A percentile compares a stretch with the other conserved stretches of the same genome.
Evolutionary conservation across 805 yeast species (phyloP).

Genomic region (Cyberlindnera mrakii): DNA sequence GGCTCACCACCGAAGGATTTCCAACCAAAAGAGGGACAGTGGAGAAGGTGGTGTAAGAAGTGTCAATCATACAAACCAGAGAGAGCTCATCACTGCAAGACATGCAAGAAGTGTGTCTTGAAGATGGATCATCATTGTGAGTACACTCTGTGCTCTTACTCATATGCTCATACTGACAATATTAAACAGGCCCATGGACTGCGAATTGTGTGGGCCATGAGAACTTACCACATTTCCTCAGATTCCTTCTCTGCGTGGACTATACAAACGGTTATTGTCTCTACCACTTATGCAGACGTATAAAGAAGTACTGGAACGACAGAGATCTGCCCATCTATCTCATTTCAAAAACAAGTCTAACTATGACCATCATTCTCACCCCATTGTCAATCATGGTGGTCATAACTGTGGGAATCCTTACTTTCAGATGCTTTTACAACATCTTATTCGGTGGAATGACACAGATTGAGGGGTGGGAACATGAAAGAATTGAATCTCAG

Average conservation of each 20-base stretch:
- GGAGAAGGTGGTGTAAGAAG: slow-evolving; percentile 69
- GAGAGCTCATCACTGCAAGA: slow-evolving; percentile 80
- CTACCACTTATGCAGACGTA: slow-evolving; percentile 34
- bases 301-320: slow-evolving; percentile 38
- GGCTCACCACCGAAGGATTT: slow-evolving; percentile 58
- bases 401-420: slow-evolving; percentile 51
- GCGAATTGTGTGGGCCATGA: slow-evolving; percentile 79
- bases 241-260: slow-evolving; percentile 68
- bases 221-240: slow-evolving; percentile 72
- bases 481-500: slow-evolving; percentile 70
- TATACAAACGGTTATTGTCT: slow-evolving; percentile 43
- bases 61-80: slow-evolving; percentile 75
- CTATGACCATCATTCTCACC: slow-evolving; percentile 46
- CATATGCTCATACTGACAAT: background rate
- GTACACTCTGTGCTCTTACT: background rate
- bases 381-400: slow-evolving; percentile 56
- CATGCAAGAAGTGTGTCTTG: slow-evolving; percentile 67
- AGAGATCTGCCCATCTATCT: slow-evolving; percentile 52
- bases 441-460: slow-evolving; percentile 63
- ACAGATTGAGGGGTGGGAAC: slow-evolving; percentile 90
- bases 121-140: slow-evolving; percentile 86
- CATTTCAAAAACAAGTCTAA: slow-evolving; percentile 44
- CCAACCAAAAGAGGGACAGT: slow-evolving; percentile 37
- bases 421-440: slow-evolving; percentile 54
- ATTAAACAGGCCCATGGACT: slow-evolving; percentile 66